Conservation (phyloP, 1,139 yeast genomes). For the Meyerozyma athensensis region DNA sequence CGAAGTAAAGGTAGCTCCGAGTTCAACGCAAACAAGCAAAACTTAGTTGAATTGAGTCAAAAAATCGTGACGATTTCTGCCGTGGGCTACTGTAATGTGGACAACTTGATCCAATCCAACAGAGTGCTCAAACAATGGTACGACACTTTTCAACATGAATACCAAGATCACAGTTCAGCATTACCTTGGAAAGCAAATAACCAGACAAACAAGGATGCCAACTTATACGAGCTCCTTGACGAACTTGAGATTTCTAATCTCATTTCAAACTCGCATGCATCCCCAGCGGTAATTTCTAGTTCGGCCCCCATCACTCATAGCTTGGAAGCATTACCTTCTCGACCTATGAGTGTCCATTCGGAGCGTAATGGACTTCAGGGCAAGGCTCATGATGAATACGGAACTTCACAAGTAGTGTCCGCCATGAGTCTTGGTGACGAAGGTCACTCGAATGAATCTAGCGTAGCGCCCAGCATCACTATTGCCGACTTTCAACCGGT, state of each 20-base stretch:
- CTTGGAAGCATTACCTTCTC: neutral
- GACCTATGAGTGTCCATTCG: neutral
- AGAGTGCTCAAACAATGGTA: neutral
- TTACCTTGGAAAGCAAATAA: neutral
- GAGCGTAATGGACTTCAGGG: too few relatives aligned
- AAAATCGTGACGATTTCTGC: neutral
- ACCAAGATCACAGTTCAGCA: neutral
- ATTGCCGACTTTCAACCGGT: conserved; percentile 1
- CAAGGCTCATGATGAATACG: too few relatives aligned
- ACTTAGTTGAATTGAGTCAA: conserved; percentile 1
- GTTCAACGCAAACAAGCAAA: neutral
- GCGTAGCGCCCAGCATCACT: neutral
- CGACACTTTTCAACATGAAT: neutral
- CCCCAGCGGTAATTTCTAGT: neutral
- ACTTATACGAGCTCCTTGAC: neutral
- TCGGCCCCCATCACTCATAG: neutral
- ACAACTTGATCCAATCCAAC: conserved; percentile 3
- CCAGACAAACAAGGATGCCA: neutral
- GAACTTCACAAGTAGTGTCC: too few relatives aligned
- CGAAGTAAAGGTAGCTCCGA: neutral
- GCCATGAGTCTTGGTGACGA: neutral
- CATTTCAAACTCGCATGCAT: neutral
- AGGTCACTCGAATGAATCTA: neutral
- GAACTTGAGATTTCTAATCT: conserved; percentile 3
- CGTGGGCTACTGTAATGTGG: conserved; percentile 2